Evolutionary conservation across 495 filamentous ascomycete genomes (phyloP).

Genomic region (Durotheca rogersii): DNA sequence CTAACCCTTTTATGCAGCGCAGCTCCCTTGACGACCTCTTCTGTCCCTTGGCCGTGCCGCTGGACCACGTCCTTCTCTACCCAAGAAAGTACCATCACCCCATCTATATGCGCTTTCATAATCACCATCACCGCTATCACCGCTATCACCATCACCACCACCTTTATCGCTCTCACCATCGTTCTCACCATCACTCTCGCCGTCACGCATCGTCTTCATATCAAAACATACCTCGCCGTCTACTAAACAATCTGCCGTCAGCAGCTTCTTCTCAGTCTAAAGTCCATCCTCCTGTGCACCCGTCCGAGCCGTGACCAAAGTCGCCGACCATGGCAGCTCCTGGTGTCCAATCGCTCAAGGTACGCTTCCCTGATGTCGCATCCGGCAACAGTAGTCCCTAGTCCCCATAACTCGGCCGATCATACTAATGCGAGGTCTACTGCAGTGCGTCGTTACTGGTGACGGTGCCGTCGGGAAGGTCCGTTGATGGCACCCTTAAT

Average conservation of each 20-base stretch:
- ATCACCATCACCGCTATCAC: slow-evolving; percentile 15
- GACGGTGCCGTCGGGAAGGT: slow-evolving; percentile 99
- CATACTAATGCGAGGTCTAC: slow-evolving; percentile 30
- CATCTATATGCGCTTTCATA: slow-evolving; percentile 1
- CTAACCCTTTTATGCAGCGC: slow-evolving; percentile 43
- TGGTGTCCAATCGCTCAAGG: slow-evolving; percentile 60
- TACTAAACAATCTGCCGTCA: too few relatives aligned
- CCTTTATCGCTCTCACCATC: too few relatives aligned
- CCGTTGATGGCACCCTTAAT: slow-evolving; percentile 33
- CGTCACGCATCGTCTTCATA: too few relatives aligned
- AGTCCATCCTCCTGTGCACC: slow-evolving; percentile 13
- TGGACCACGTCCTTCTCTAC: slow-evolving; percentile 8
- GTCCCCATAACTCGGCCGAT: slow-evolving; percentile 2
- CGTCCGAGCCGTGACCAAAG: slow-evolving; percentile 9
- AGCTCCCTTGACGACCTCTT: slow-evolving; percentile 27
- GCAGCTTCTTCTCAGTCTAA: too few relatives aligned
- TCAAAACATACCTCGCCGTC: too few relatives aligned
- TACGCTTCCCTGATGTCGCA: slow-evolving; percentile 38
- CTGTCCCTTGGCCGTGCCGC: slow-evolving; percentile 19
- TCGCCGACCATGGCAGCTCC: slow-evolving; percentile 51
- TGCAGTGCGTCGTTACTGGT: slow-evolving; percentile 94
- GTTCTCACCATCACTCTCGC: too few relatives aligned
- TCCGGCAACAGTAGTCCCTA: too few relatives aligned
- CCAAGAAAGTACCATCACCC: slow-evolving; percentile 12
- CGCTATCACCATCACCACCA: too few relatives aligned